phyloP scores from a whole-genome alignment of 768 basidiomycete genomes.

The Daedaleopsis sinensis region DNA sequence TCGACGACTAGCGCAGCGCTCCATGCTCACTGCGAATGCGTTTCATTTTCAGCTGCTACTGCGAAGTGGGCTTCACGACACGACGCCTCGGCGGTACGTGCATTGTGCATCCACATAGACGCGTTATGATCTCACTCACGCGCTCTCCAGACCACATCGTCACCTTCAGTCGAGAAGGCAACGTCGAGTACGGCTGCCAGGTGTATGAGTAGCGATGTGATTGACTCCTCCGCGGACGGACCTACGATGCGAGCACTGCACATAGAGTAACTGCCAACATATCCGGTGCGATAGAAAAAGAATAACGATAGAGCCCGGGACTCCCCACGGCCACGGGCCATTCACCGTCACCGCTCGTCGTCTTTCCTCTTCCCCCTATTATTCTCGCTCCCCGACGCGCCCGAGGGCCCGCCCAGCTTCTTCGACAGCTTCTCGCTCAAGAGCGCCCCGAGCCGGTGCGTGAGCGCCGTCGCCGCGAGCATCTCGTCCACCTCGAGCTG shows the following conservation, averaged over 20 bases:
- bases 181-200: conserved; percentile 57
- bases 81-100: conserved; percentile 62
- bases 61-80: conserved; percentile 74
- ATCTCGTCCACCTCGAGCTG: conserved; percentile 55
- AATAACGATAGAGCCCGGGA: too few species aligned
- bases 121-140: conserved; percentile 10
- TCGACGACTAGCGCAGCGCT: neutral
- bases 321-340: too few species aligned
- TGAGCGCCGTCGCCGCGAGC: conserved; percentile 46
- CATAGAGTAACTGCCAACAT: neutral
- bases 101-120: too few species aligned
- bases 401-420: conserved; percentile 1
- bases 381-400: neutral
- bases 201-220: conserved; percentile 21
- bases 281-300: too few species aligned
- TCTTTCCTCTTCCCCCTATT: too few species aligned
- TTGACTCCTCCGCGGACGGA: neutral
- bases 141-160: conserved; percentile 59
- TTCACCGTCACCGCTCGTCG: too few species aligned
- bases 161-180: conserved; percentile 67
- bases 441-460: conserved; percentile 48
- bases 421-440: conserved; percentile 47
- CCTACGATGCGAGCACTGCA: too few species aligned
- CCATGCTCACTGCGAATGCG: neutral
- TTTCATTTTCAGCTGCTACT: conserved; percentile 57